These are phyloP conservation scores for Primulina huaijiensis DNA, from an alignment of 257 asterid species.

Conservation along the genomic window DNA sequence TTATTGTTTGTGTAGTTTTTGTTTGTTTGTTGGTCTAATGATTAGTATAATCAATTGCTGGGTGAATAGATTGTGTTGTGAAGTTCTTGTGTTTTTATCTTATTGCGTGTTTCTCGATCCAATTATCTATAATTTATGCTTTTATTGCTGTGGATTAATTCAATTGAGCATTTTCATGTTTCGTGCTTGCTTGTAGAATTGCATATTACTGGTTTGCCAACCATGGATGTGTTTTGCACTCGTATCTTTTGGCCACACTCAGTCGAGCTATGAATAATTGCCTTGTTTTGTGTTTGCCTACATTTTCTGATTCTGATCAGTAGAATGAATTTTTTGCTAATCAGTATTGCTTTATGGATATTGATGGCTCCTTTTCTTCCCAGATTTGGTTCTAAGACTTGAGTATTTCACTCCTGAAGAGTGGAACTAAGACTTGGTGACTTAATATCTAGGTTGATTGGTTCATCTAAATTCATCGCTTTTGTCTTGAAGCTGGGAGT, in stretches of 20 bases:
- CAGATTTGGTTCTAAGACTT: not conserved
- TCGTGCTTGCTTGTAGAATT: no score
- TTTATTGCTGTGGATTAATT: not conserved
- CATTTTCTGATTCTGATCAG: not conserved
- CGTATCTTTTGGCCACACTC: not conserved
- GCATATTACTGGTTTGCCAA: not conserved
- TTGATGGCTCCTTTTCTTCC: not conserved
- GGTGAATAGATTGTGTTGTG: not conserved
- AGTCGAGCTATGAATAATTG: not conserved
- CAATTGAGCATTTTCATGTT: not conserved
- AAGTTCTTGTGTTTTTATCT: not conserved
- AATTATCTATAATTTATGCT: not conserved
- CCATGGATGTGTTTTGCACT: not conserved
- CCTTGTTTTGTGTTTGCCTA: not conserved
- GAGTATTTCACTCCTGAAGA: not conserved
- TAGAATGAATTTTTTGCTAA: not conserved
- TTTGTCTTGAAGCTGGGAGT: slow-evolving; percentile 27
- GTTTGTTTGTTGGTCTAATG: slow-evolving; percentile 1
- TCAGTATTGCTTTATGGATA: not conserved
- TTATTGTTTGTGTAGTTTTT: slow-evolving; percentile 5
- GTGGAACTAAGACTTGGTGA: not conserved
- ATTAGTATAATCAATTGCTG: not conserved
- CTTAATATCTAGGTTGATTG: not conserved
- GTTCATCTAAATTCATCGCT: slow-evolving; percentile 2
- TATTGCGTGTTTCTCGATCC: not conserved